Conservation (phyloP, 192 early-diverging fungal species). For the Dissophora ornata region DNA sequence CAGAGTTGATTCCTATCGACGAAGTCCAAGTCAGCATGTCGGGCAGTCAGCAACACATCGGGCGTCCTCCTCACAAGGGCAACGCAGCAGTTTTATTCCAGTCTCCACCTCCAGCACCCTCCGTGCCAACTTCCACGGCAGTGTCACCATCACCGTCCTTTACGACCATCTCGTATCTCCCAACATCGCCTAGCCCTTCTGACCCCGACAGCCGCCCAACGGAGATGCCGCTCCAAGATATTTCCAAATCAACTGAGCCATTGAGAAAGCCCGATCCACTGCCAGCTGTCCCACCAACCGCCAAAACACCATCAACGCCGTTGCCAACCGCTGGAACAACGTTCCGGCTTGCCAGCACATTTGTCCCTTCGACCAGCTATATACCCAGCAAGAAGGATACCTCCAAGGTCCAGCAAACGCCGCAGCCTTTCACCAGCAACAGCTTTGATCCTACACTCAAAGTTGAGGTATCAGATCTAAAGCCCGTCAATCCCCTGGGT, state of each 20-base stretch:
- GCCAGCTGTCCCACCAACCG: neutral
- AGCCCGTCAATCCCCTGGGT: neutral
- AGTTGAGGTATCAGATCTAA: slow-evolving; percentile 35
- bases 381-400: slow-evolving; percentile 39
- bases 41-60: no score
- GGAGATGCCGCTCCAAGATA: slow-evolving; percentile 5
- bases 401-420: neutral
- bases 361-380: slow-evolving; percentile 36
- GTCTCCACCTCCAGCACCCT: slow-evolving; percentile 1
- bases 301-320: slow-evolving; percentile 14
- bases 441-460: slow-evolving; percentile 37
- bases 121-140: slow-evolving; percentile 8
- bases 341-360: slow-evolving; percentile 8
- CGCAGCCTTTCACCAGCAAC: neutral
- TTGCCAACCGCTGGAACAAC: slow-evolving; percentile 6
- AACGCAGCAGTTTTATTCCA: neutral
- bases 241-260: neutral
- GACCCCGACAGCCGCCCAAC: slow-evolving; percentile 24
- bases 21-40: neutral
- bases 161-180: slow-evolving; percentile 28
- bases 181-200: slow-evolving; percentile 29
- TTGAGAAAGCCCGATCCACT: neutral
- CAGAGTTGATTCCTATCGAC: slow-evolving; percentile 38
- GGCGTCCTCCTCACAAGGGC: no score
- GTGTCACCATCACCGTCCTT: slow-evolving; percentile 39